Evolutionary conservation across 768 basidiomycete species (phyloP).

Genomic region (Terana coerulea): DNA sequence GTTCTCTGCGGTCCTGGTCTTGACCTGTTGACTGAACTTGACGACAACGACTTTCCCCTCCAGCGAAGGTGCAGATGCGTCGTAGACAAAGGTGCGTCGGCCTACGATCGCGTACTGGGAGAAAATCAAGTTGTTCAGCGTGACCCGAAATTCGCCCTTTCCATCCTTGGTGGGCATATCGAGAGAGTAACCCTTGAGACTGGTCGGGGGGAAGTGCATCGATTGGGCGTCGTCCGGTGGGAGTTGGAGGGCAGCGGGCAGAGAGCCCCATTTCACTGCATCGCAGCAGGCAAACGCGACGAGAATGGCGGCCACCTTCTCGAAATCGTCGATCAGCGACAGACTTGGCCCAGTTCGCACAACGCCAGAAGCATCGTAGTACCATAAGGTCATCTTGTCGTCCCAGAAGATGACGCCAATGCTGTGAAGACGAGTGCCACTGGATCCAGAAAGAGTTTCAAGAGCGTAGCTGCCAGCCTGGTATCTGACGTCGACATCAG

Average conservation of each 20-base stretch:
- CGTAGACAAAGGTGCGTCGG: not conserved
- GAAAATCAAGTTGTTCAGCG: not conserved
- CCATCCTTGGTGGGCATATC: not conserved
- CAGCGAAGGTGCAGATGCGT: not conserved
- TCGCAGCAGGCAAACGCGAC: not conserved
- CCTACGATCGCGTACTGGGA: not conserved
- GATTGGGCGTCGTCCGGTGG: not conserved
- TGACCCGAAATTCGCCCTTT: not conserved
- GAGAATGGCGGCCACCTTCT: constrained; percentile 1
- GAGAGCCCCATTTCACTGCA: not conserved
- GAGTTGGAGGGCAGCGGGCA: not conserved
- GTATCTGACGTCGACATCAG: not conserved
- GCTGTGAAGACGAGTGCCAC: not conserved
- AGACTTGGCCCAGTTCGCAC: not conserved
- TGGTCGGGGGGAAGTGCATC: not conserved
- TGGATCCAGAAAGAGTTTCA: not conserved
- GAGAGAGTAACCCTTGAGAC: not conserved
- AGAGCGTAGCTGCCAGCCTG: constrained; percentile 7
- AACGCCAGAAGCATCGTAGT: constrained; percentile 1
- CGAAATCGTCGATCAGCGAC: constrained; percentile 3
- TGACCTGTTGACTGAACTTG: not conserved
- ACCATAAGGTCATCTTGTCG: not conserved
- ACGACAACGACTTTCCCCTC: not conserved
- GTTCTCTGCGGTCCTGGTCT: not conserved
- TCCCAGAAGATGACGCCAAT: not conserved